Conservation (phyloP, 441 rosid genomes). For the Adansonia rubrostipa region DNA sequence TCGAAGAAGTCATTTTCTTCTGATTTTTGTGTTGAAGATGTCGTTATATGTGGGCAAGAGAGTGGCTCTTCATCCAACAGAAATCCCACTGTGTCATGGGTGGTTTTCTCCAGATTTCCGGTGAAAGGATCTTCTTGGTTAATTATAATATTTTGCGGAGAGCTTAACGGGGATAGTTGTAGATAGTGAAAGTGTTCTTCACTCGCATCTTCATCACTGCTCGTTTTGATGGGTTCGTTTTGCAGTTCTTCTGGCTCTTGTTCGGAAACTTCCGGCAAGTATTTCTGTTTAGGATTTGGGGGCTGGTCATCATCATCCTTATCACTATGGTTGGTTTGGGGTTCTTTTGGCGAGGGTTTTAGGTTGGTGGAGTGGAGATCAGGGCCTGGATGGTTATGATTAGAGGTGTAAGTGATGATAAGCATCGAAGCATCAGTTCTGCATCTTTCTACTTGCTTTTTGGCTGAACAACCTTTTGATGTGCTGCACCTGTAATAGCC, state of each 20-base stretch:
- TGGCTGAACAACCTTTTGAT: slow-evolving; percentile 76
- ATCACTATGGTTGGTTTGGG: background rate
- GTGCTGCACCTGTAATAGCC: slow-evolving; percentile 83
- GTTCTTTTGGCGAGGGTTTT: slow-evolving; percentile 27
- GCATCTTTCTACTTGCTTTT: slow-evolving; percentile 78
- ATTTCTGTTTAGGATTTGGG: slow-evolving; percentile 31
- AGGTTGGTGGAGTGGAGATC: slow-evolving; percentile 30
- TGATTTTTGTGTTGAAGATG: slow-evolving; percentile 38
- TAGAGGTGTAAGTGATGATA: slow-evolving; percentile 65
- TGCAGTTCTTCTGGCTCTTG: slow-evolving; percentile 21
- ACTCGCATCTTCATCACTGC: slow-evolving; percentile 33
- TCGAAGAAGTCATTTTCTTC: slow-evolving; percentile 75
- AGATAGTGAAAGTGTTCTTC: slow-evolving; percentile 55
- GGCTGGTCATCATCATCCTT: slow-evolving; percentile 26
- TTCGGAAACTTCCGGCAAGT: slow-evolving; percentile 24
- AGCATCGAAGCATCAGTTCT: slow-evolving; percentile 68
- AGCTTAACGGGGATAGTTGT: slow-evolving; percentile 39
- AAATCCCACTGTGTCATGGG: slow-evolving; percentile 31
- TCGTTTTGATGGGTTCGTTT: slow-evolving; percentile 22
- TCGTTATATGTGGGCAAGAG: slow-evolving; percentile 39
- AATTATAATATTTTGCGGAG: slow-evolving; percentile 41
- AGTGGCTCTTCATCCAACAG: slow-evolving; percentile 57
- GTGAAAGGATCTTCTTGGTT: slow-evolving; percentile 45
- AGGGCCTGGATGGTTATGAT: slow-evolving; percentile 69
- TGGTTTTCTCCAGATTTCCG: slow-evolving; percentile 30